These are phyloP conservation scores for Euphorbia tirucalli DNA, from an alignment of 345 rosid species.

Conservation along the genomic window DNA sequence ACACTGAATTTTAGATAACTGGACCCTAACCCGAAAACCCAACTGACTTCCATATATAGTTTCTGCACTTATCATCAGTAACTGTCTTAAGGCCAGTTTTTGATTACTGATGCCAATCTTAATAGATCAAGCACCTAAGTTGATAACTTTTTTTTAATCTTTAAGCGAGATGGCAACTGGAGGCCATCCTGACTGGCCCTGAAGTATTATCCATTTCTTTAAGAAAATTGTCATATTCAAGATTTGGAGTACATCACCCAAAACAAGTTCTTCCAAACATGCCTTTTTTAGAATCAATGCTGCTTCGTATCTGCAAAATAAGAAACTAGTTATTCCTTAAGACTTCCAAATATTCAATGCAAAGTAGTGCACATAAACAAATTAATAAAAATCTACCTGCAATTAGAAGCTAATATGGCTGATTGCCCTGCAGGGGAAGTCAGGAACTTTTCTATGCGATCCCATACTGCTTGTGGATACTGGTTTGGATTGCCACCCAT, in stretches of 20 bases:
- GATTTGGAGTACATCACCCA: conserved; percentile 26
- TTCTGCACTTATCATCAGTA: conserved; percentile 9
- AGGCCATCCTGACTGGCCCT: conserved; percentile 23
- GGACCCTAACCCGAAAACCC: conserved; percentile 2
- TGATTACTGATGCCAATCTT: conserved; percentile 14
- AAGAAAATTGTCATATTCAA: conserved; percentile 17
- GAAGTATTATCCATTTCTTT: conserved; percentile 28
- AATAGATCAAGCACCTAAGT: conserved; percentile 22
- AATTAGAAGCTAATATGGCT: conserved; percentile 51
- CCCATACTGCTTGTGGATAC: conserved; percentile 62
- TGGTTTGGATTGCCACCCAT: conserved; percentile 58
- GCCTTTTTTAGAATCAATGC: conserved; percentile 24
- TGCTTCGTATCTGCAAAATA: conserved; percentile 26
- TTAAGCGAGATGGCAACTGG: conserved; percentile 18
- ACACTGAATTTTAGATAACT: conserved; percentile 5
- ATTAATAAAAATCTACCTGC: conserved; percentile 48
- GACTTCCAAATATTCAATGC: not conserved
- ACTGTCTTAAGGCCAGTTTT: conserved; percentile 21
- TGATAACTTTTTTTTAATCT: conserved; percentile 23
- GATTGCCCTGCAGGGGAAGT: conserved; percentile 53
- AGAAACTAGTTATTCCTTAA: not conserved
- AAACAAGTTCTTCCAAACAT: conserved; percentile 25
- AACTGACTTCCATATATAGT: conserved; percentile 2
- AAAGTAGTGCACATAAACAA: not conserved
- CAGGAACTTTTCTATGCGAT: conserved; percentile 53